Evolutionary conservation across 164 flowering plant species (phyloP).

Genomic region (Kingdonia uniflora): DNA sequence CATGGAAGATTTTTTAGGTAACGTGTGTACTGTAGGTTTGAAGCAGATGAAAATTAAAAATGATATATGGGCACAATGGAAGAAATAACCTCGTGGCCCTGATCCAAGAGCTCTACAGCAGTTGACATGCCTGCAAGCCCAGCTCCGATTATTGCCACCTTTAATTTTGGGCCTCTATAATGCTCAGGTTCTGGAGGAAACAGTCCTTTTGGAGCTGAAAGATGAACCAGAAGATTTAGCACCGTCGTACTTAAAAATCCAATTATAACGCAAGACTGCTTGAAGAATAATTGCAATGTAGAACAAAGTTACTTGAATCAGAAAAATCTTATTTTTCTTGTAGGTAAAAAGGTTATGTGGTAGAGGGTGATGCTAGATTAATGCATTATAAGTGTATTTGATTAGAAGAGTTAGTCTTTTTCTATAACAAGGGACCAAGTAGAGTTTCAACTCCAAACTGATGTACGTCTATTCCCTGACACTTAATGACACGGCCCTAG

Average conservation of each 20-base stretch:
- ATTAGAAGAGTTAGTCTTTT: too few relatives aligned
- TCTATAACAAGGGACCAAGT: too few relatives aligned
- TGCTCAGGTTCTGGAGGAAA: conserved; percentile 97
- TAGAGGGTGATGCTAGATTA: too few relatives aligned
- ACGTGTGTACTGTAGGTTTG: background rate
- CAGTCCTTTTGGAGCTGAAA: conserved; percentile 90
- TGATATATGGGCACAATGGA: background rate
- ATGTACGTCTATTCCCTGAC: too few relatives aligned
- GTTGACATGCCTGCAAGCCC: conserved; percentile 99
- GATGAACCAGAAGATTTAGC: conserved; percentile 7
- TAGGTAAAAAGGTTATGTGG: too few relatives aligned
- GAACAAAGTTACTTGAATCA: too few relatives aligned
- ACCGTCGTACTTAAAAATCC: conserved; percentile 2
- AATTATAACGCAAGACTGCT: background rate
- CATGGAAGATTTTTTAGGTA: background rate
- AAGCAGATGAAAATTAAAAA: background rate
- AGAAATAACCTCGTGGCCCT: conserved; percentile 83
- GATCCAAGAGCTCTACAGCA: conserved; percentile 98
- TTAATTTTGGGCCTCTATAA: conserved; percentile 87
- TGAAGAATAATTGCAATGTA: too few relatives aligned
- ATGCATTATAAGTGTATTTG: too few relatives aligned
- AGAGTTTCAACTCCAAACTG: too few relatives aligned
- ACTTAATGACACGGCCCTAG: too few relatives aligned
- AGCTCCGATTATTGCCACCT: conserved; percentile 98
- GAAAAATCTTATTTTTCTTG: too few relatives aligned